Percentiles rank a stretch among this genome's conserved stretches.
Conservation (phyloP, 192 early-diverging fungal species). For the Coemansia sp. region DNA sequence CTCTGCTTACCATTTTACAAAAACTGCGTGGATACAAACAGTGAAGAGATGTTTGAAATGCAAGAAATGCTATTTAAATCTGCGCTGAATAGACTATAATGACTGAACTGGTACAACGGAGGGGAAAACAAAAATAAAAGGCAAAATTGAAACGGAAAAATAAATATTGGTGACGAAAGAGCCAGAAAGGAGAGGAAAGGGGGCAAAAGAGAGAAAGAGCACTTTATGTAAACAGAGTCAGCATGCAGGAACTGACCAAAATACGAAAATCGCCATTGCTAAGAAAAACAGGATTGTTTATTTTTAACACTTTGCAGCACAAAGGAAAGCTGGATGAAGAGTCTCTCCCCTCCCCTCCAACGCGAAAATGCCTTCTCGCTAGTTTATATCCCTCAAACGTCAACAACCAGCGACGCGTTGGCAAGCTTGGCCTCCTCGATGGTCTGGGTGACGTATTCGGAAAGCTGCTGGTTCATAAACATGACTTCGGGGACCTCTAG, state of each 20-base stretch:
- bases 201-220: slow-evolving; percentile 3
- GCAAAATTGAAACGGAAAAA: slow-evolving; percentile 7
- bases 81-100: neutral
- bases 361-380: neutral
- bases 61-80: slow-evolving; percentile 10
- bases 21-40: slow-evolving; percentile 5
- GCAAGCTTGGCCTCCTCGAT: slow-evolving; percentile 70
- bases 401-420: slow-evolving; percentile 59
- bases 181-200: neutral
- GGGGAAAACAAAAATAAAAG: slow-evolving; percentile 5
- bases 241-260: neutral
- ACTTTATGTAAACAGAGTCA: neutral
- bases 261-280: neutral
- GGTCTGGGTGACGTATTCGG: slow-evolving; percentile 64
- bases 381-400: slow-evolving; percentile 14
- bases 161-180: neutral
- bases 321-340: neutral
- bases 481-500: slow-evolving; percentile 62
- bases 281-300: slow-evolving; percentile 3
- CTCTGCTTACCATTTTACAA: slow-evolving; percentile 13
- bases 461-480: slow-evolving; percentile 67
- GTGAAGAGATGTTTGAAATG: slow-evolving; percentile 10
- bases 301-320: slow-evolving; percentile 7
- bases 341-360: neutral
- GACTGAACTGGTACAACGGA: neutral